Evolutionary conservation across 768 basidiomycete genomes (phyloP).

Genomic region (Cyathus striatus): DNA sequence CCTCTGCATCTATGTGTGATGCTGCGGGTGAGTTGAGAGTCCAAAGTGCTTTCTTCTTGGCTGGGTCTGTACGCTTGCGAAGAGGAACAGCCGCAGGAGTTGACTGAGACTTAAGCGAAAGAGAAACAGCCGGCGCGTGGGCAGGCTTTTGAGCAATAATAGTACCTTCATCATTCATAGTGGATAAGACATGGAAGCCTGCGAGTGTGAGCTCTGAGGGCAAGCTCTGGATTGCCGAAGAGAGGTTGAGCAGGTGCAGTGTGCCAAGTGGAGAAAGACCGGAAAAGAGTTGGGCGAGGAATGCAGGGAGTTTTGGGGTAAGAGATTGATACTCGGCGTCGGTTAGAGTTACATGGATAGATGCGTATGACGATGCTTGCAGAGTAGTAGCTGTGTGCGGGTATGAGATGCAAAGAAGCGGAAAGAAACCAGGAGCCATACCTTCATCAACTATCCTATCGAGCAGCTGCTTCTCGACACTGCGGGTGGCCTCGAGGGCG

Average conservation of each 20-base stretch:
- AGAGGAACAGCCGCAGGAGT: slow-evolving; percentile 43
- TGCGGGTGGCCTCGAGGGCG: slow-evolving; percentile 44
- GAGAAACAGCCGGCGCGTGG: slow-evolving; percentile 29
- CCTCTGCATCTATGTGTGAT: slow-evolving; percentile 75
- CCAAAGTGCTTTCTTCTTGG: slow-evolving; percentile 89
- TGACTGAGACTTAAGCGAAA: slow-evolving; percentile 36
- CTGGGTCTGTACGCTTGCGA: slow-evolving; percentile 48
- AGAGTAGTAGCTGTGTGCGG: slow-evolving; percentile 52
- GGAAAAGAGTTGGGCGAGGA: slow-evolving; percentile 56
- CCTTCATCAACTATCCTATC: slow-evolving; percentile 82
- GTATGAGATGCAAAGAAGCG: slow-evolving; percentile 4
- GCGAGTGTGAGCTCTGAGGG: slow-evolving; percentile 56
- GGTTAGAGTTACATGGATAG: slow-evolving; percentile 65
- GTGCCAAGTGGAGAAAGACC: slow-evolving; percentile 66
- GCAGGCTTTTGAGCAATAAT: slow-evolving; percentile 72
- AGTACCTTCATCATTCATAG: slow-evolving; percentile 28
- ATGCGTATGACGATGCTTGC: slow-evolving; percentile 48
- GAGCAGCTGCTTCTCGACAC: slow-evolving; percentile 75
- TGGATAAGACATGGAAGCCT: slow-evolving; percentile 59
- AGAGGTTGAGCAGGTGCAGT: slow-evolving; percentile 57
- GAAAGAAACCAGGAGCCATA: slow-evolving; percentile 21
- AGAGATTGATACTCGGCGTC: slow-evolving; percentile 57
- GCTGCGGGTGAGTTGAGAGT: slow-evolving; percentile 57
- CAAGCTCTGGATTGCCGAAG: slow-evolving; percentile 35
- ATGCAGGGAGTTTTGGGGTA: slow-evolving; percentile 40